Evolutionary conservation across 2,329 filamentous ascomycete genomes (phyloP).

Genomic region (Hirsutella minnesotensis): DNA sequence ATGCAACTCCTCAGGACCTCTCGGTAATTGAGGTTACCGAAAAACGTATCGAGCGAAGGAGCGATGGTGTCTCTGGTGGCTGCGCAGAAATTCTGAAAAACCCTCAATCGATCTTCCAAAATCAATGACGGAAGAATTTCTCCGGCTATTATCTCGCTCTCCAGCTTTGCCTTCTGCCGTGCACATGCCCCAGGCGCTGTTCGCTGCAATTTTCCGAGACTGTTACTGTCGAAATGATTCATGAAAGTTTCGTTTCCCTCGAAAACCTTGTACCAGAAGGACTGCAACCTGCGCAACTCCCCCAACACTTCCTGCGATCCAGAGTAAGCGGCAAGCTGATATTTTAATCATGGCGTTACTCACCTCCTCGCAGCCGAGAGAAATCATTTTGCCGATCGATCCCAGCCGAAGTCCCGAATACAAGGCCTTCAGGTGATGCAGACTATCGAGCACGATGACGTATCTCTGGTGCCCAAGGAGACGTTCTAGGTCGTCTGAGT

Average conservation of each 20-base stretch:
- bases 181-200: background rate
- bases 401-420: no score
- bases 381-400: no score
- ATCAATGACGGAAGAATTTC: background rate
- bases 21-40: background rate
- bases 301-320: background rate
- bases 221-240: background rate
- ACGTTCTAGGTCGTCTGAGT: background rate
- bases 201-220: background rate
- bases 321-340: background rate
- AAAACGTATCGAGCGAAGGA: background rate
- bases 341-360: no score
- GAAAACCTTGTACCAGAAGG: background rate
- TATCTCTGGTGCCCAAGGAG: background rate
- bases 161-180: background rate
- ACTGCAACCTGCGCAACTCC: background rate
- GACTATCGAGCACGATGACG: no score
- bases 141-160: background rate
- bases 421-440: no score
- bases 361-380: no score
- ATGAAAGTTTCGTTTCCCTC: background rate
- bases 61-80: background rate
- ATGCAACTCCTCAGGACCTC: no score
- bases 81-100: background rate
- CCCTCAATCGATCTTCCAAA: background rate